Conservation (phyloP, 352 stramenopile species). For the Globisporangium echinulatum region DNA sequence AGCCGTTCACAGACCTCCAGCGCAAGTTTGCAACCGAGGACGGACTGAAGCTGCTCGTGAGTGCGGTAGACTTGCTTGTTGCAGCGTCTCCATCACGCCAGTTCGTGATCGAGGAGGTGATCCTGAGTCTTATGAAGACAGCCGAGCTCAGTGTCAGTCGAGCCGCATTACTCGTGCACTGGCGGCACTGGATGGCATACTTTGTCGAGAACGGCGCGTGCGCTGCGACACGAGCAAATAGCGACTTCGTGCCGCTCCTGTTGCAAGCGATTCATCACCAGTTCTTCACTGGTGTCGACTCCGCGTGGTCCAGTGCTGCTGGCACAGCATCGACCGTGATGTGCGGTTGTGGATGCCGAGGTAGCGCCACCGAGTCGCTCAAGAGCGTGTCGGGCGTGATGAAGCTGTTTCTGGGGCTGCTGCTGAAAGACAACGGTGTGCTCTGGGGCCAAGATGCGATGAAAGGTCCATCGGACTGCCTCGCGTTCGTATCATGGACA, state of each 20-base stretch:
- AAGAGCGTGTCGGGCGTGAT: constrained; percentile 9
- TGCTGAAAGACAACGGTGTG: constrained; percentile 12
- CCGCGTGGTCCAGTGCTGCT: neutral
- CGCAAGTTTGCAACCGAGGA: constrained; percentile 7
- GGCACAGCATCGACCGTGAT: neutral
- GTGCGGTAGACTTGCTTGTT: constrained; percentile 2
- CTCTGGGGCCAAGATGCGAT: constrained; percentile 15
- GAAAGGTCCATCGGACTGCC: constrained; percentile 9
- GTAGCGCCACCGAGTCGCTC: constrained; percentile 2
- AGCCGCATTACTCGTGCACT: constrained; percentile 12
- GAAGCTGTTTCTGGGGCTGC: constrained; percentile 9
- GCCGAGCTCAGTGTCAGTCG: constrained; percentile 4
- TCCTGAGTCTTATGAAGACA: constrained; percentile 12
- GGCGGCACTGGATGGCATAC: constrained; percentile 14
- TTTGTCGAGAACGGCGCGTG: constrained; percentile 15
- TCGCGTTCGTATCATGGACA: constrained; percentile 12
- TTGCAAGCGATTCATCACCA: constrained; percentile 10
- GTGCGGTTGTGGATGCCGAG: constrained; percentile 10
- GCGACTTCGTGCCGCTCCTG: constrained; percentile 8
- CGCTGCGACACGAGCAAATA: constrained; percentile 1
- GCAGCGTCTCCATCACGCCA: constrained; percentile 2
- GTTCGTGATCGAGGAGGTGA: constrained; percentile 11
- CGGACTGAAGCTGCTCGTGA: constrained; percentile 12
- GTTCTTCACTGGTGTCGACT: neutral
- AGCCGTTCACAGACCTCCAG: constrained; percentile 9